Base-by-base conservation (phyloP, 352 stramenopile species). In the Phytophthora kernoviae region DNA sequence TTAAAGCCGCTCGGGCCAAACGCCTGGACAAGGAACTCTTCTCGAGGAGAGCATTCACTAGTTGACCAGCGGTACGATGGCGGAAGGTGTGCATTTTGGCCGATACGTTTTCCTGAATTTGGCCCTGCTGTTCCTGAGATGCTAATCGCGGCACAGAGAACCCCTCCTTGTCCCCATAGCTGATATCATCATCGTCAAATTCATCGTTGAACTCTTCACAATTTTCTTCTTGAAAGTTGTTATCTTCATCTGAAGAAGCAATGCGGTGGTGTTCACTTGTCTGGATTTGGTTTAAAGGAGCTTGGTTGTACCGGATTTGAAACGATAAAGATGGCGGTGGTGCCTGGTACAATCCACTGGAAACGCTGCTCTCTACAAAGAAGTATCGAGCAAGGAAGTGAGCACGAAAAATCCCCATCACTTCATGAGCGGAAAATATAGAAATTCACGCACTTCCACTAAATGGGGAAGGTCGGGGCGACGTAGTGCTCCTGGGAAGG, bases 1-100 rank as follows among this genome's bases (percentile, higher is more conserved):
- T 81, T 84, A 50, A 91, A 81, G 1, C 75, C 68, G 27, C 66
- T 66, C 4, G 81, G 79, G 8, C 82, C 76, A 49, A 91, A 91
- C 5, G 82, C 82, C 4, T 82, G 82, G n/a, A 91, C 70, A 27
- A 91, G 73, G 47, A 77, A 87, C 33, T 88, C 80, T 61, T 91
- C 82, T 0, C 82, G 74, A 12, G 82, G 82, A 30, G 80, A 88
- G 20, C 70, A 84, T n/a, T 88, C 74, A 17, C 40, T 72, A 17
- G 34, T 39, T 15, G 46, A 41, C 2, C 54, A 58, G 40, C 44
- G 58, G 40, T 70, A 60, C 4, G 55, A 58, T 10, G 58, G 66
- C 2, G 62, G 68, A 14, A 73, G 57, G 17, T 70, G 68, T n/a
- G 59, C 27, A 14, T 39, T 59, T 44, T 64, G 63, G 22, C 68